Evolutionary conservation across 2,329 filamentous ascomycete genomes (phyloP), one percentile per base, ranked within the genome.

Genomic region (Paraconiothyrium brasiliense): DNA sequence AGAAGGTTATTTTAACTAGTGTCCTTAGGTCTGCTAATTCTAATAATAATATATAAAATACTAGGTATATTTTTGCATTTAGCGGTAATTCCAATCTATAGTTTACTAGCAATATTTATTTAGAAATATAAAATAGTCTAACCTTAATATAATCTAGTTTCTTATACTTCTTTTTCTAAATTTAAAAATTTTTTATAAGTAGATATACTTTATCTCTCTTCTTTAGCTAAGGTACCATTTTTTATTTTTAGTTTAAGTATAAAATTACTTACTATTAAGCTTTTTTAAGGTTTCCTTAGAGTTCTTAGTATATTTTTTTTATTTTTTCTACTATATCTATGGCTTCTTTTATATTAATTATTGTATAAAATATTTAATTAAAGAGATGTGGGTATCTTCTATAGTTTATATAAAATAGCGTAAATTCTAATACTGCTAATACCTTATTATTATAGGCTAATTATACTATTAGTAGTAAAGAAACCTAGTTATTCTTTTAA

Each of bases 401-500:
- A 48, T 57, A 57, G 2, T 49, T 35, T 49, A 49, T 22, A 20
- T 48, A 57, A 20, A 24, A 49, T 39, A 37, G 54, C 9, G 16
- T 49, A 7, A 13, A 11, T 39, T 2, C 13, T 37, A 57, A 39
- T 49, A 49, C 14, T 50, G 13, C 27, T 57, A 49, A 57, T 47
- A 35, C 14, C 35, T 49, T 57, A 57, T 57, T 57, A 57, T 57
- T 57, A 39, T 57, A 57, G 50, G 49, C 54, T 57, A 57, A n/a
- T 57, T 57, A 49, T 48, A 24, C 30, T 48, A 49, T 35, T 11
- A 39, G 27, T 57, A 57, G 41, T 57, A 57, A 27, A 37, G 48
- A 46, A 16, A 32, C 14, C 14, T 57, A 57, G 16, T 57, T 57
- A 48, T 57, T 57, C 37, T 57, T 46, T 11, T 47, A 30, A 2